Percentiles rank a stretch among this genome's conserved stretches.
These are phyloP conservation scores for Pisolithus thermaeus DNA, from an alignment of 1,284 basidiomycete genomes.

Conservation along the genomic window DNA sequence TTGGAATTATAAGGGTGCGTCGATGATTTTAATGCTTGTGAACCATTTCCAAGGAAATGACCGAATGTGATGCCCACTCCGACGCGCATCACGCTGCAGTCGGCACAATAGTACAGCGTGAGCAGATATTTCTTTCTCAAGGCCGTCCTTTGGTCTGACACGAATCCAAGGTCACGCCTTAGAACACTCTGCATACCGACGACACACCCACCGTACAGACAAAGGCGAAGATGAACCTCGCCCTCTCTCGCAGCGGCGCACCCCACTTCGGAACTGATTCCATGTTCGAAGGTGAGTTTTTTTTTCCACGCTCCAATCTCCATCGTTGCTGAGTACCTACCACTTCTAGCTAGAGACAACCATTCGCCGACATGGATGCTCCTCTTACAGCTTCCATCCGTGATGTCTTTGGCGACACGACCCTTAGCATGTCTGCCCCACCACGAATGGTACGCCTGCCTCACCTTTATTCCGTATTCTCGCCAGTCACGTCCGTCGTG, in stretches of 20 bases:
- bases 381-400: conserved; percentile 65
- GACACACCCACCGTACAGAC: conserved; percentile 66
- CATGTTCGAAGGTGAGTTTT: conserved; percentile 60
- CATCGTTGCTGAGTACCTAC: background rate
- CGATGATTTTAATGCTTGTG: too few species aligned
- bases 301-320: background rate
- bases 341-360: conserved; percentile 45
- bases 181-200: conserved; percentile 55
- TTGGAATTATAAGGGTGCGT: too few species aligned
- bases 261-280: conserved; percentile 73
- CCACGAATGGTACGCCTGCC: conserved; percentile 29
- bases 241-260: conserved; percentile 52
- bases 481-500: conserved; percentile 2
- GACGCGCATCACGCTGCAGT: conserved; percentile 31
- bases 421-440: conserved; percentile 22
- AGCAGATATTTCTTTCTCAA: background rate
- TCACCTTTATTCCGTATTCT: background rate
- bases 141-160: conserved; percentile 5
- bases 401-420: conserved; percentile 58
- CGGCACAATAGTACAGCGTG: conserved; percentile 54
- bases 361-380: conserved; percentile 64
- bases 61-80: background rate
- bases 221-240: conserved; percentile 70
- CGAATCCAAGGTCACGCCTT: conserved; percentile 41
- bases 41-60: too few species aligned